A percentile compares a stretch with the other conserved stretches of the same genome.
These are phyloP conservation scores for Mrakiaceae sp. DNA, from an alignment of 1,284 basidiomycete genomes.

Conservation along the genomic window DNA sequence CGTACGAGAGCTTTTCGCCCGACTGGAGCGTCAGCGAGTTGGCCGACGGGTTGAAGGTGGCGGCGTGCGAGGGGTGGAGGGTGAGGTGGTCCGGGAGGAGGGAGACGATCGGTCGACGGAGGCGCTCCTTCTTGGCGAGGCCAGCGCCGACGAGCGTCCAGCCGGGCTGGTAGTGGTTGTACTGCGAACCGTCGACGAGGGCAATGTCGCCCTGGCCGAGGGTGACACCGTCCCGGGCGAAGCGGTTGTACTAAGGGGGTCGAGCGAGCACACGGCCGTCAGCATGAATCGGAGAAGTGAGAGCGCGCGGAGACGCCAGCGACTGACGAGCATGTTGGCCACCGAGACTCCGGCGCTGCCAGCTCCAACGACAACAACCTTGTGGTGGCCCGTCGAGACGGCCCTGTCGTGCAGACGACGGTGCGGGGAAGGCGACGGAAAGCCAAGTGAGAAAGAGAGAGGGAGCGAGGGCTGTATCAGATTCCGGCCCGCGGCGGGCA, in stretches of 20 bases:
- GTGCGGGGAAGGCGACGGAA: not conserved
- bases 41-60: slow-evolving; percentile 59
- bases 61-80: slow-evolving; percentile 60
- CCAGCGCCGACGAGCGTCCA: slow-evolving; percentile 92
- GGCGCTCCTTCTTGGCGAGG: slow-evolving; percentile 52
- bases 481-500: no score
- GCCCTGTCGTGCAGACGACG: not conserved
- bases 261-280: slow-evolving; percentile 48
- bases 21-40: slow-evolving; percentile 60
- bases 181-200: slow-evolving; percentile 50
- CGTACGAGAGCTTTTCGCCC: slow-evolving; percentile 68
- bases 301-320: not conserved
- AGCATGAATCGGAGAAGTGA: slow-evolving; percentile 41
- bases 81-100: slow-evolving; percentile 64
- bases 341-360: slow-evolving; percentile 59
- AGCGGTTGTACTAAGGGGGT: slow-evolving; percentile 52
- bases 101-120: slow-evolving; percentile 53
- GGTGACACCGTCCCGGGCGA: slow-evolving; percentile 54
- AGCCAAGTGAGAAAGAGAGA: no score
- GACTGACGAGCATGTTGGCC: slow-evolving; percentile 50
- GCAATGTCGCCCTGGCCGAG: slow-evolving; percentile 65
- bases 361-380: slow-evolving; percentile 39
- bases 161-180: slow-evolving; percentile 44
- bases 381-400: slow-evolving; percentile 32
- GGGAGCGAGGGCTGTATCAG: no score